These are phyloP conservation scores for Rhizopus microsporus DNA, from an alignment of 371 early-diverging fungal genomes.

Conservation along the genomic window DNA sequence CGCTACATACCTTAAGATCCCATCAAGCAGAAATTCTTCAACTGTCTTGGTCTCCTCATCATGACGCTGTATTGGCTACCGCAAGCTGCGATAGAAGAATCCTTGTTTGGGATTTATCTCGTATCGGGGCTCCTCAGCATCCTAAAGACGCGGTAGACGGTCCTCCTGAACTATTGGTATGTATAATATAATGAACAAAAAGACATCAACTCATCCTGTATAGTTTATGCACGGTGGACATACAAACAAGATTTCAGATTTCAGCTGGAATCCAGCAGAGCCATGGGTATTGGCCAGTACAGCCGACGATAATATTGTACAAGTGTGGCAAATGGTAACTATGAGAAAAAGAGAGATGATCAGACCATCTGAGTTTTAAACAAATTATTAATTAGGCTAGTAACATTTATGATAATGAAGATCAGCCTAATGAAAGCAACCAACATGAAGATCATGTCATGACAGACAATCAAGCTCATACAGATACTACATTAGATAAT, in stretches of 20 bases:
- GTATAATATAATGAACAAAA: constrained; percentile 4
- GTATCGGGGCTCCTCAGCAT: constrained; percentile 88
- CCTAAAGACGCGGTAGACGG: constrained; percentile 97
- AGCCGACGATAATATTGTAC: constrained; percentile 97
- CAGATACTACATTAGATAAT: background rate
- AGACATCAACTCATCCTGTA: background rate
- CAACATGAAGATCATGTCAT: background rate
- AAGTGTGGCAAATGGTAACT: constrained; percentile 98
- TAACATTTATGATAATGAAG: constrained; percentile 20
- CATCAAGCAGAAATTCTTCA: constrained; percentile 95
- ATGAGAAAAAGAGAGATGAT: background rate
- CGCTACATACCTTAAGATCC: constrained; percentile 80
- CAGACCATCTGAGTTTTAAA: background rate
- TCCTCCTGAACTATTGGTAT: constrained; percentile 95
- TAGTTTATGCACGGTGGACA: constrained; percentile 99
- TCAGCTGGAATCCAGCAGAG: constrained; percentile 96
- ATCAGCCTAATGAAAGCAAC: background rate
- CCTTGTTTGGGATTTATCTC: constrained; percentile 94
- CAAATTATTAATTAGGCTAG: constrained; percentile 12
- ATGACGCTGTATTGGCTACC: constrained; percentile 90
- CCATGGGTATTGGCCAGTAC: constrained; percentile 96
- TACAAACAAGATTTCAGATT: constrained; percentile 96
- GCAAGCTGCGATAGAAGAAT: constrained; percentile 93
- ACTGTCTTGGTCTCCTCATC: constrained; percentile 96
- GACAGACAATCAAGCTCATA: background rate